phyloP scores from a whole-genome alignment of 352 stramenopile genomes.

The Peronospora destructor region DNA sequence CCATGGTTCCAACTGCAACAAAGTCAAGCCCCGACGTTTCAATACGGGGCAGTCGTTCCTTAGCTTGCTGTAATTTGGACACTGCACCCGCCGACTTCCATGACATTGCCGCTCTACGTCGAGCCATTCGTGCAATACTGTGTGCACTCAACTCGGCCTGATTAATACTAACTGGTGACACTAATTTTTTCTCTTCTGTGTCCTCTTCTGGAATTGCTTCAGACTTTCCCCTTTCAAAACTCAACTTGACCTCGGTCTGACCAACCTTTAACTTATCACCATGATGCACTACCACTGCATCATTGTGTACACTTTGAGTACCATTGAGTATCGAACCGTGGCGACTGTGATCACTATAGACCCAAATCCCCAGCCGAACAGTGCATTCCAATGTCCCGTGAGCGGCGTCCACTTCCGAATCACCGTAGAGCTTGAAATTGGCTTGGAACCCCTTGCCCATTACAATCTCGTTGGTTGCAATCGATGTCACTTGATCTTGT shows the following conservation, averaged over 20 bases:
- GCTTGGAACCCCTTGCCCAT: slow-evolving; percentile 13
- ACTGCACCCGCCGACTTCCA: slow-evolving; percentile 4
- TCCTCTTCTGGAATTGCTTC: slow-evolving; percentile 6
- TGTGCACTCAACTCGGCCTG: slow-evolving; percentile 6
- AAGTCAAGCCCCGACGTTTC: slow-evolving; percentile 22
- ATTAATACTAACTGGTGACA: slow-evolving; percentile 7
- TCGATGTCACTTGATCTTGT: slow-evolving; percentile 8
- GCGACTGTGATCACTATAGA: slow-evolving; percentile 72
- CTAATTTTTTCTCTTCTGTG: slow-evolving; percentile 10
- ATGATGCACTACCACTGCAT: slow-evolving; percentile 46
- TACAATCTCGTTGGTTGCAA: slow-evolving; percentile 10
- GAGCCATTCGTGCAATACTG: slow-evolving; percentile 4
- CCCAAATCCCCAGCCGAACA: slow-evolving; percentile 42
- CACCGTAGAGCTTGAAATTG: slow-evolving; percentile 7
- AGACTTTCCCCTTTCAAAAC: slow-evolving; percentile 16
- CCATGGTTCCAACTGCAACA: slow-evolving; percentile 5
- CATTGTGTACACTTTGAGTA: slow-evolving; percentile 30
- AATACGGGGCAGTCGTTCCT: slow-evolving; percentile 28
- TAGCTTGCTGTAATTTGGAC: slow-evolving; percentile 14
- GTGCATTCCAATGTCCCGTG: slow-evolving; percentile 59
- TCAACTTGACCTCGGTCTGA: slow-evolving; percentile 44
- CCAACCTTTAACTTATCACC: slow-evolving; percentile 55
- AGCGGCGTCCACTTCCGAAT: slow-evolving; percentile 20
- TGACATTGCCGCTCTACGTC: slow-evolving; percentile 16
- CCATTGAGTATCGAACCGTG: slow-evolving; percentile 44